Base-by-base conservation (phyloP, 805 yeast genomes). In the Pichia deserticola region DNA sequence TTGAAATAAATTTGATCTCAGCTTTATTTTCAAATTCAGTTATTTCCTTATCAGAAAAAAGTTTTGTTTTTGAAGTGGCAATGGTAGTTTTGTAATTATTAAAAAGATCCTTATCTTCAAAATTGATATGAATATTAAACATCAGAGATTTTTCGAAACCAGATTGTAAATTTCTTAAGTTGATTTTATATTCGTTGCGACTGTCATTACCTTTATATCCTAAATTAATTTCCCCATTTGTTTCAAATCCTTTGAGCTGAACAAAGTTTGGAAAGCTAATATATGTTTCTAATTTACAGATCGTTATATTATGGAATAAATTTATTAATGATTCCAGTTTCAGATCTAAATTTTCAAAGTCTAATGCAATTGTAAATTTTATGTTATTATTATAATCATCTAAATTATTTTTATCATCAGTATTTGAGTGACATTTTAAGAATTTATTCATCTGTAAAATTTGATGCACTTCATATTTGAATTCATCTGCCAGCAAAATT, bases 401-500 rank as follows among this genome's bases (percentile, higher is more conserved):
- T 3, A 42, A 3, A 8, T 32, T 37, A 7, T 37, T 13, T 5
- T 44, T 27, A 7, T 27, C 12, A 12, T 25, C 5, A 10, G 29
- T 4, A 12, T 20, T 9, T 5, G 20, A 20, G 20, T 3, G 20
- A 20, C 52, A 45, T 30, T 42, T 49, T 7, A 63, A 33, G n/a
- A 32, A 48, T 12, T 52, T 29, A 41, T 53, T 52, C 50, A 62
- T 60, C 7, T 42, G 36, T 5, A 57, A 8, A 3, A 62, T 35
- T 35, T 62, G 60, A n/a, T 13, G 29, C 4, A 63, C 57, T 12
- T 41, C 47, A 50, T 54, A 60, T 20, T 40, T 51, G 40, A 56
- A 62, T 40, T 65, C 69, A 53, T 65, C 68, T 28, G 59, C 56
- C 7, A 65, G 43, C 5, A 61, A 51, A 7, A 64, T 50, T 7